A percentile compares a stretch with the other conserved stretches of the same genome.
Conservation (phyloP, 2,329 filamentous ascomycete genomes). For the Amauroascus niger region DNA sequence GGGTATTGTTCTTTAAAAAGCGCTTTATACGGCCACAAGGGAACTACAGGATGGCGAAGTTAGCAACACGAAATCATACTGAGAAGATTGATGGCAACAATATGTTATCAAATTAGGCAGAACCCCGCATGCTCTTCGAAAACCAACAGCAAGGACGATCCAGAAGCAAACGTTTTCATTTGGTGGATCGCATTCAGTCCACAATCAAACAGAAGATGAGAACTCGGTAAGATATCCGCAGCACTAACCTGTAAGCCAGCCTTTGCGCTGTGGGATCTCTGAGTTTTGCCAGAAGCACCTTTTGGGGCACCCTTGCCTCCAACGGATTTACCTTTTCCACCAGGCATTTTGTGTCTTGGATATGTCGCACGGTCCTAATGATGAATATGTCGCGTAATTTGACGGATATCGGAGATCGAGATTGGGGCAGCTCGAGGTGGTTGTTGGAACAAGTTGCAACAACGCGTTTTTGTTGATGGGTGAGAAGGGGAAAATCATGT, state of each 20-base stretch:
- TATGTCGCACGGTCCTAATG: slow-evolving; percentile 22
- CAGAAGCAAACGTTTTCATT: not conserved
- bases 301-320: slow-evolving; percentile 88
- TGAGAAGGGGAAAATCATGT: slow-evolving; percentile 26
- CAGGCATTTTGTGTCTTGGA: slow-evolving; percentile 49
- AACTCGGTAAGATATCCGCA: slow-evolving; percentile 1
- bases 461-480: slow-evolving; percentile 35
- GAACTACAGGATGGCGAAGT: slow-evolving; percentile 53
- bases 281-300: slow-evolving; percentile 72
- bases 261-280: slow-evolving; percentile 88
- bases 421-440: slow-evolving; percentile 19
- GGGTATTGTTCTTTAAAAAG: slow-evolving; percentile 97
- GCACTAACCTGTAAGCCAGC: slow-evolving; percentile 83
- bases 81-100: not conserved
- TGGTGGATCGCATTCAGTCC: slow-evolving; percentile 6
- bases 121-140: slow-evolving; percentile 11
- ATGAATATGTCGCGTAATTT: slow-evolving; percentile 23
- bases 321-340: slow-evolving; percentile 87
- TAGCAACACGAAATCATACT: slow-evolving; percentile 20
- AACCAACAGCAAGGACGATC: not conserved
- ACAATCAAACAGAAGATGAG: not conserved
- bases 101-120: not conserved
- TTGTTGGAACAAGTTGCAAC: slow-evolving; percentile 10
- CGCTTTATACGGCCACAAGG: slow-evolving; percentile 99
- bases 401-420: slow-evolving; percentile 20